Evolutionary conservation across 106 monocot species (phyloP).

Genomic region (Acorus gramineus): DNA sequence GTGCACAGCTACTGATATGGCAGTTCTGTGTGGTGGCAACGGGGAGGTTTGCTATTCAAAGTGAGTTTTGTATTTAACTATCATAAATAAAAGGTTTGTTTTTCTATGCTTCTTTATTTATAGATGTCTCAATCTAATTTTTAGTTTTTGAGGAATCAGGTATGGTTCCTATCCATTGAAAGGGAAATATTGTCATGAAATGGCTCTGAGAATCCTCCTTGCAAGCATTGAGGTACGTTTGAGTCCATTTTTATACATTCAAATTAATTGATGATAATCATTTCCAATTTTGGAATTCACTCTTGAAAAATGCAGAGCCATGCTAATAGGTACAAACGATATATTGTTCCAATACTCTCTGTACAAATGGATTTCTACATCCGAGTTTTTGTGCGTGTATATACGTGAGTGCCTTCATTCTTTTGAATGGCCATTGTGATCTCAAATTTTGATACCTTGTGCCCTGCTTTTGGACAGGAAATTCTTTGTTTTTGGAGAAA

Average conservation of each 20-base stretch:
- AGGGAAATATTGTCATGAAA: conserved; percentile 93
- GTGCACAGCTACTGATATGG: conserved; percentile 99
- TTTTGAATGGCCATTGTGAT: conserved; percentile 1
- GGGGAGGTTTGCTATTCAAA: conserved; percentile 97
- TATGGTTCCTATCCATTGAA: conserved; percentile 91
- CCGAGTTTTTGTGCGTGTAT: conserved; percentile 93
- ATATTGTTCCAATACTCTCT: conserved; percentile 87
- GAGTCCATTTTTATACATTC: too few species aligned
- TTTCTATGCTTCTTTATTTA: neutral
- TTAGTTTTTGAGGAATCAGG: conserved; percentile 19
- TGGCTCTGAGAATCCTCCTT: conserved; percentile 94
- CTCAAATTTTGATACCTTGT: too few species aligned
- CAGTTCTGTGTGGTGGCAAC: conserved; percentile 82
- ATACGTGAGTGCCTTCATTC: conserved; percentile 40
- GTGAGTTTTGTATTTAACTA: conserved; percentile 26
- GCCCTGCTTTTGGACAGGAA: too few species aligned
- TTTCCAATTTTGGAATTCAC: neutral
- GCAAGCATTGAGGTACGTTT: conserved; percentile 78
- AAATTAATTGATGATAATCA: too few species aligned
- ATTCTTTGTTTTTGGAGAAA: too few species aligned
- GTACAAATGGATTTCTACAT: conserved; percentile 98
- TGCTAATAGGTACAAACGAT: conserved; percentile 95
- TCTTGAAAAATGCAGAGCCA: conserved; percentile 50
- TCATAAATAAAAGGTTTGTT: neutral
- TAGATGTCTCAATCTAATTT: neutral